Evolutionary conservation across 257 asterid genomes (phyloP), one percentile per base, ranked within the genome.

Genomic region (Salvia splendens): DNA sequence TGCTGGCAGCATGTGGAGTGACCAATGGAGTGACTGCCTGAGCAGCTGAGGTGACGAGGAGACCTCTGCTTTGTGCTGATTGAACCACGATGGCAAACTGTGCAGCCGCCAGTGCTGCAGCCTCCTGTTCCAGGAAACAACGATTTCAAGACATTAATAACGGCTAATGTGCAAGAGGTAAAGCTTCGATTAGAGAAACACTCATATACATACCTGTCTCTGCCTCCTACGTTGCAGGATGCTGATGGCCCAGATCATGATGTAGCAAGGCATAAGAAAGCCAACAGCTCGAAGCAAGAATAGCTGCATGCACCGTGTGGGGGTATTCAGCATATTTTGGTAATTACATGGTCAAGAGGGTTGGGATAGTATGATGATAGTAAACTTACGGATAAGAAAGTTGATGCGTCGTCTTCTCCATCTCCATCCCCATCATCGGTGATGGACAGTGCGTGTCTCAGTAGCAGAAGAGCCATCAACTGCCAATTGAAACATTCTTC

Each of bases 191-290:
- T 40, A 15, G 45, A 1, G 57, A 6, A 3, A 11, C 3, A 24
- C 30, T 24, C 30, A 24, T 30, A 32, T 46, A 63, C 47, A 71
- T 55, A 94, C 99, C 95, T 94, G 95, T 78, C 98, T 82, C 77
- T 94, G 95, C 75, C 96, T 82, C 70, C 98, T 85, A 10, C 90
- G 95, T 73, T 94, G 99, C 80, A 94, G 75, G 73, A 94, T 86
- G 65, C 87, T 87, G 60, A 94, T 89, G 59, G 96, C 96, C 99
- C 99, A 94, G 69, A 92, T 82, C 98, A 94, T 91, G 77, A 94
- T 85, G 84, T 94, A 94, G 80, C 96, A 94, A 17, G 99, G 99
- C 79, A 94, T 72, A 65, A 94, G 98, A 73, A 94, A 94, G 53
- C 98, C 99, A 58, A 89, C 95, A 5, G 86, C 91, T 59, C 99